Conservation (phyloP, 2,329 filamentous ascomycete genomes). For the Penicillium sp. region DNA sequence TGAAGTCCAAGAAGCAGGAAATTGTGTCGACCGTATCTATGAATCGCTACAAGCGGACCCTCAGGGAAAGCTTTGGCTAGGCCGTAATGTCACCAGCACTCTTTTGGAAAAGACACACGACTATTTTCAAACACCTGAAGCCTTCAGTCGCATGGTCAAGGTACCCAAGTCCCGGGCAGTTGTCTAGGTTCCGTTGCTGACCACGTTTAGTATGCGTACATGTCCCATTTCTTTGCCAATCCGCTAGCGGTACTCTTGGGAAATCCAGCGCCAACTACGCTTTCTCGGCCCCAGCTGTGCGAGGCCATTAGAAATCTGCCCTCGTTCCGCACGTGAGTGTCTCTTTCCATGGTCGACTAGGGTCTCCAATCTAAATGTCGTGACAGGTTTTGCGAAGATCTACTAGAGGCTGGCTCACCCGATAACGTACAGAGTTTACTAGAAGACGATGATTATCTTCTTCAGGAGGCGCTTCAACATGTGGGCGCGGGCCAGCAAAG, state of each 20-base stretch:
- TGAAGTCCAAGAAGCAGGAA: slow-evolving; percentile 54
- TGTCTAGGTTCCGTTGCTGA: slow-evolving; percentile 23
- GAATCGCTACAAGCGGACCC: slow-evolving; percentile 41
- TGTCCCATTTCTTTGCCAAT: slow-evolving; percentile 68
- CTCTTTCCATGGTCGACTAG: background rate
- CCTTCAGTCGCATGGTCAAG: slow-evolving; percentile 57
- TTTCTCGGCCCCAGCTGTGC: slow-evolving; percentile 49
- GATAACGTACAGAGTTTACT: slow-evolving; percentile 51
- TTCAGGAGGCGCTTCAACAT: slow-evolving; percentile 45
- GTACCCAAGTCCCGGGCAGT: slow-evolving; percentile 33
- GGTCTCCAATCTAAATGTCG: slow-evolving; percentile 20
- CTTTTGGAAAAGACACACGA: slow-evolving; percentile 62
- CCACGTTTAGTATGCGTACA: slow-evolving; percentile 59
- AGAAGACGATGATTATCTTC: slow-evolving; percentile 54
- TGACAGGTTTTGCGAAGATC: slow-evolving; percentile 46
- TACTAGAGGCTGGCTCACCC: slow-evolving; percentile 43
- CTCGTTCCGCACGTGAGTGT: slow-evolving; percentile 56
- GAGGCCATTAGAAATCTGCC: slow-evolving; percentile 60
- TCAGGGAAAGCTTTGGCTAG: slow-evolving; percentile 54
- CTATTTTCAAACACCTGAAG: slow-evolving; percentile 62
- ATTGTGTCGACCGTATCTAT: slow-evolving; percentile 49
- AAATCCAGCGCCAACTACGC: slow-evolving; percentile 25
- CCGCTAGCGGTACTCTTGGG: slow-evolving; percentile 57
- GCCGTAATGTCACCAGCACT: slow-evolving; percentile 55
- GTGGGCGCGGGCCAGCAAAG: slow-evolving; percentile 46